Evolutionary conservation across 1,284 basidiomycete genomes (phyloP).

Genomic region (Ceratobasidium theobromae): DNA sequence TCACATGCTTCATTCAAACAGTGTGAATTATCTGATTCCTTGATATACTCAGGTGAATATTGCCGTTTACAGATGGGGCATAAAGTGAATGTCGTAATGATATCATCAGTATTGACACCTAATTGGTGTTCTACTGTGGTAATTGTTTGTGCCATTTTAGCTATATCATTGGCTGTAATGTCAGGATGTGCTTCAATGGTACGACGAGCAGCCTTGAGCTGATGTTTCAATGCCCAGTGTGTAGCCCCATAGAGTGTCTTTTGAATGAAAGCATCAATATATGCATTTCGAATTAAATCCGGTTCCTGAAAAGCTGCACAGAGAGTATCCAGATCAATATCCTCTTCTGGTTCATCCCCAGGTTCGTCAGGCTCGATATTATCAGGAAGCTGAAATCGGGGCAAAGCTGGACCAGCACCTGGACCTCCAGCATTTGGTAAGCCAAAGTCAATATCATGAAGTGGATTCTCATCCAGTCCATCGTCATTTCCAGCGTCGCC

Average conservation of each 20-base stretch:
- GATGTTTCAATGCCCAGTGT: not conserved
- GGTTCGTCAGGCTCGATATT: too few relatives aligned
- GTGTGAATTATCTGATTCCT: not conserved
- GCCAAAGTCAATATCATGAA: not conserved
- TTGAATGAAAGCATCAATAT: conserved; percentile 9
- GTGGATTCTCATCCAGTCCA: not conserved
- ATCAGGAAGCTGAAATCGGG: too few relatives aligned
- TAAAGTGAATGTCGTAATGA: conserved; percentile 2
- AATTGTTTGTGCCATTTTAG: conserved; percentile 7
- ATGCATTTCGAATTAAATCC: not conserved
- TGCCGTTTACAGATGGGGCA: not conserved
- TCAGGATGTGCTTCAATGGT: not conserved
- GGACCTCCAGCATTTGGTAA: not conserved
- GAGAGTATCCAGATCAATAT: not conserved
- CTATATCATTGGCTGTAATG: not conserved
- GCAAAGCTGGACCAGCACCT: not conserved
- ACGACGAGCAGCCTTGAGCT: not conserved
- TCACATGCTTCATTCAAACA: not conserved
- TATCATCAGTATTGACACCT: not conserved
- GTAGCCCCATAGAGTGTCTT: not conserved
- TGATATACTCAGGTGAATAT: conserved; percentile 10
- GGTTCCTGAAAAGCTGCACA: not conserved
- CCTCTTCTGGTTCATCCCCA: too few relatives aligned
- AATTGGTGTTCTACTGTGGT: not conserved
- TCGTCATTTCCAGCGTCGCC: not conserved